These are phyloP conservation scores for Poterioochromonas sp. DNA, from an alignment of 352 stramenopile species.

Conservation along the genomic window DNA sequence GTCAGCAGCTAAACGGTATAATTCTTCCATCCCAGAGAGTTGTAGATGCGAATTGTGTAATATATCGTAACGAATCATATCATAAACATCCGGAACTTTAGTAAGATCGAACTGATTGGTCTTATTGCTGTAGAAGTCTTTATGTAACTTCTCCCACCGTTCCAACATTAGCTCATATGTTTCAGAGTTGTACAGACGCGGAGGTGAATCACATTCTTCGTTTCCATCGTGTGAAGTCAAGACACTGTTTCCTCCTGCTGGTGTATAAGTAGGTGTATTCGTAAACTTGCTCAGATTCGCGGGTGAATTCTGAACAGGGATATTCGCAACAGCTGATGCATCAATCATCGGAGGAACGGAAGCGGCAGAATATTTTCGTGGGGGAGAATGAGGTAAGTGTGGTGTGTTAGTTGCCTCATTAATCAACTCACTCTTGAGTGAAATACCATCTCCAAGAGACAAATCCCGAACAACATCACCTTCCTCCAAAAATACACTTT, in stretches of 20 bases:
- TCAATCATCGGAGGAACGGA: neutral
- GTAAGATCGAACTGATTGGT: constrained; percentile 57
- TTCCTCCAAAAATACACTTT: neutral
- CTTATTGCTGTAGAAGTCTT: constrained; percentile 83
- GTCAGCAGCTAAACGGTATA: constrained; percentile 83
- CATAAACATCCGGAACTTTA: constrained; percentile 90
- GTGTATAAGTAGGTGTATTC: neutral
- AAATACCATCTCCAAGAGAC: neutral
- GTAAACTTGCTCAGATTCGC: neutral
- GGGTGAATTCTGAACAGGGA: neutral
- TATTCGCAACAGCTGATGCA: neutral
- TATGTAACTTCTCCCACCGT: constrained; percentile 80
- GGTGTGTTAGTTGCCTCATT: neutral
- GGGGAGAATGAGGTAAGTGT: neutral
- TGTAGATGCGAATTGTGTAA: constrained; percentile 89
- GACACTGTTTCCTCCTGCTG: neutral
- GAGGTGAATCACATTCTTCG: neutral
- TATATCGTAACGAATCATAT: constrained; percentile 94
- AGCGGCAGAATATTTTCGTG: neutral
- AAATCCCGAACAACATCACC: neutral
- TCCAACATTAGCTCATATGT: constrained; percentile 42
- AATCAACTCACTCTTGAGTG: neutral
- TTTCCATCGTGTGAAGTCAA: neutral
- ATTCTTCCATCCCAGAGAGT: constrained; percentile 69
- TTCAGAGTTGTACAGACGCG: constrained; percentile 36